Conservation (phyloP, 768 basidiomycete species). For the Dictyophora rubrovolvata region DNA sequence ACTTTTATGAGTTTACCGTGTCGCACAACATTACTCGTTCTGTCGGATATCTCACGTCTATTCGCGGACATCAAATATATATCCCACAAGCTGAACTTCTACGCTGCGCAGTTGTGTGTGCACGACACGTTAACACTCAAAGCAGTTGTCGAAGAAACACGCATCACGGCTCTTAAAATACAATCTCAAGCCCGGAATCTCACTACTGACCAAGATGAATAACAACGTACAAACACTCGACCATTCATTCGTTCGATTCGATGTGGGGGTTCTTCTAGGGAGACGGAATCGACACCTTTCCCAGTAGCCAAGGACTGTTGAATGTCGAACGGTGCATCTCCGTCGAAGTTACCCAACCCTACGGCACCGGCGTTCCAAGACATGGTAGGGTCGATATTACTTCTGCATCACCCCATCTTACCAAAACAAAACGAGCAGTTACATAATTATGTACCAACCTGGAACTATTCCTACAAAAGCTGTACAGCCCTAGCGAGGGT, state of each 20-base stretch:
- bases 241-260: too few species aligned
- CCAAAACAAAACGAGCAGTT: too few species aligned
- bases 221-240: not conserved
- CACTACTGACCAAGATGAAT: not conserved
- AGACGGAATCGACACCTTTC: too few species aligned
- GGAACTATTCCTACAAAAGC: too few species aligned
- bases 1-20: slow-evolving; percentile 27
- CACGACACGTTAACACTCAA: slow-evolving; percentile 34
- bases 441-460: too few species aligned
- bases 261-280: too few species aligned
- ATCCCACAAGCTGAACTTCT: slow-evolving; percentile 57
- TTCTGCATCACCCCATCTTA: too few species aligned
- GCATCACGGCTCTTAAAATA: not conserved
- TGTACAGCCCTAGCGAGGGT: too few species aligned
- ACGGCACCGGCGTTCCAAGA: not conserved
- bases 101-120: slow-evolving; percentile 49
- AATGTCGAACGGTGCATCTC: not conserved
- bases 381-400: too few species aligned
- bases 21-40: slow-evolving; percentile 31
- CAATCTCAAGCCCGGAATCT: not conserved
- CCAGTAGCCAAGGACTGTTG: not conserved
- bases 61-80: slow-evolving; percentile 33
- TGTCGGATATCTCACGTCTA: slow-evolving; percentile 45
- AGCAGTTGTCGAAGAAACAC: slow-evolving; percentile 32
- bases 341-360: not conserved